Conservation (phyloP, 257 asterid genomes). For the Solanum pennellii region DNA sequence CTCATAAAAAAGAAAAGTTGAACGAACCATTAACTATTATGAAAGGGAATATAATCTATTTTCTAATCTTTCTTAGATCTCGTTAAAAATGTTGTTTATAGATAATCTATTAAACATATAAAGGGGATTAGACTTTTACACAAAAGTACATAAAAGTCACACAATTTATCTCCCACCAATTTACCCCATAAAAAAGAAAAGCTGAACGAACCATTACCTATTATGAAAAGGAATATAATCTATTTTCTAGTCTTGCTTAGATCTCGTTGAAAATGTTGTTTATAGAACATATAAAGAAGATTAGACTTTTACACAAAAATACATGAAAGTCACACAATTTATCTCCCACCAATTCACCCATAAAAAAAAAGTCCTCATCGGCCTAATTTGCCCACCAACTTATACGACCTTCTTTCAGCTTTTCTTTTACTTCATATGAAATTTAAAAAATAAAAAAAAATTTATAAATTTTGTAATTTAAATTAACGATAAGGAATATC, state of each 20-base stretch:
- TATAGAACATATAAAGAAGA: neutral
- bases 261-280: neutral
- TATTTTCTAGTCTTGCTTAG: neutral
- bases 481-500: too few relatives aligned
- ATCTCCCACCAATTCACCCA: neutral
- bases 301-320: neutral
- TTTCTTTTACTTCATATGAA: neutral
- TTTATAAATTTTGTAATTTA: too few relatives aligned
- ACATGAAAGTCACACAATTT: neutral
- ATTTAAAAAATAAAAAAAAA: neutral
- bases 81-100: neutral
- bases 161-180: neutral
- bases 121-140: neutral
- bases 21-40: neutral
- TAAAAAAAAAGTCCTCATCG: neutral
- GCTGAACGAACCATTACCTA: neutral
- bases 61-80: neutral
- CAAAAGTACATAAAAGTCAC: neutral
- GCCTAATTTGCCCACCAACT: neutral
- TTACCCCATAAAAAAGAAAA: neutral
- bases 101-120: neutral
- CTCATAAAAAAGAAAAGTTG: too few relatives aligned
- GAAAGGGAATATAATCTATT: neutral
- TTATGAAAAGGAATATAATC: neutral
- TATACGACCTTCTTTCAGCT: neutral